Base-by-base conservation (phyloP, 176 grass and related monocot species). In the Rhipidocladum racemiflorum region DNA sequence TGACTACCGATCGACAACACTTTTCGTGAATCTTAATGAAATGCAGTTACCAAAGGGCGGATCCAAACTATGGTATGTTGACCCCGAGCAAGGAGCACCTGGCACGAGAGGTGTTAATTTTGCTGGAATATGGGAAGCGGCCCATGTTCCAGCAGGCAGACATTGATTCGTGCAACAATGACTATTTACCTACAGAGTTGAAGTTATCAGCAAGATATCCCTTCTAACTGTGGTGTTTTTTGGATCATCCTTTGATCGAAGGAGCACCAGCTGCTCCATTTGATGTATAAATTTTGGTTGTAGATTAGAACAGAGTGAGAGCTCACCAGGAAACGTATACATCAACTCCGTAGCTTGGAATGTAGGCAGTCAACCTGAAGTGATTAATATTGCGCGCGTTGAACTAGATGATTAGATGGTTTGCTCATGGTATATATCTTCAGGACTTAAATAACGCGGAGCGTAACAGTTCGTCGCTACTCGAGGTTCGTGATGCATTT, bases 31-130 rank as follows among this genome's bases (percentile, higher is more conserved):
- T 43, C 39, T 84, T 80, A 13, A 82, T 15, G 51, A 65, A 86
- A 74, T 86, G 74, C 85, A 98, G 92, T 84, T 98, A 93, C 63
- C 88, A 98, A 82, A 84, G 89, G 81, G 95, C 92, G 0, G 95
- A 98, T 86, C 90, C 88, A 8, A 98, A 98, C 83, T 94, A 98
- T 35, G 90, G 93, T 30, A 98, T 98, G 95, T 49, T 98, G 79
- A 91, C 95, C 18, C 88, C 90, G 24, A 98, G 59, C 82, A 98
- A 93, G 85, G 92, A 95, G 82, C 92, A 95, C 75, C 67, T 98
- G 65, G 95, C 92, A 64, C 82, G 83, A 39, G 92, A 79, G 3
- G 34, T 94, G 9, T 49, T 91, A 72, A 81, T 54, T 0, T 55
- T 88, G 62, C 81, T 88, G n/a, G n/a, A n/a, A n/a, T n/a, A n/a